Conservation (phyloP, 768 basidiomycete genomes). For the Suillus bovinus region DNA sequence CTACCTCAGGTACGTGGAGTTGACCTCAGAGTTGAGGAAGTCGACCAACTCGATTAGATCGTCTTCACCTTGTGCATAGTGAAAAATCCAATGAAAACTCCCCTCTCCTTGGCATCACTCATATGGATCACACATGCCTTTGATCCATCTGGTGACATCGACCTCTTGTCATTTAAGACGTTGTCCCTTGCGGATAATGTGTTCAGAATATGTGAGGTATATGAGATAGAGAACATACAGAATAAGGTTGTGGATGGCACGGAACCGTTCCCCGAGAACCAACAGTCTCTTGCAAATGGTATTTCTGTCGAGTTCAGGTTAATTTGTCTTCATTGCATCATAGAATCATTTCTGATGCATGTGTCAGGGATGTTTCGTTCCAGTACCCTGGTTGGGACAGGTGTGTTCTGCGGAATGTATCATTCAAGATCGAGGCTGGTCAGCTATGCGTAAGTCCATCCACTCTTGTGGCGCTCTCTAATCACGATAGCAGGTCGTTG, state of each 20-base stretch:
- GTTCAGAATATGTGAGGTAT: conserved; percentile 55
- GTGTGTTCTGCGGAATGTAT: conserved; percentile 60
- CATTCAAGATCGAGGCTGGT: conserved; percentile 68
- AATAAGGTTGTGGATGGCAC: conserved; percentile 59
- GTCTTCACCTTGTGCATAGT: too few relatives aligned
- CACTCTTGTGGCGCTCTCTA: neutral
- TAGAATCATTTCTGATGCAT: conserved; percentile 3
- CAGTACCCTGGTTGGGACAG: conserved; percentile 54
- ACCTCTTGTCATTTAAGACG: too few relatives aligned
- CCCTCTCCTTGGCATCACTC: conserved; percentile 62
- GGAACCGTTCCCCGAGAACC: conserved; percentile 50
- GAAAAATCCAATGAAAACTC: conserved; percentile 51
- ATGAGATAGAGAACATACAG: conserved; percentile 59
- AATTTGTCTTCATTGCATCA: conserved; percentile 14
- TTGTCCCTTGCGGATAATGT: conserved; percentile 60
- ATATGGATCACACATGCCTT: conserved; percentile 60
- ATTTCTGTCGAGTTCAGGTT: conserved; percentile 59
- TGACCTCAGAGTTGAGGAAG: too few relatives aligned
- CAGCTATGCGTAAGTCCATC: conserved; percentile 65
- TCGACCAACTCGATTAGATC: too few relatives aligned
- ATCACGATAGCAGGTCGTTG: conserved; percentile 53
- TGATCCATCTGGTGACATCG: too few relatives aligned
- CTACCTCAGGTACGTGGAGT: conserved; percentile 37
- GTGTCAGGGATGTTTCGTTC: conserved; percentile 65
- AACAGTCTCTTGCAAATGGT: conserved; percentile 45